Evolutionary conservation across 176 grass and related monocot species (phyloP).

Genomic region (Phyllostachys edulis): DNA sequence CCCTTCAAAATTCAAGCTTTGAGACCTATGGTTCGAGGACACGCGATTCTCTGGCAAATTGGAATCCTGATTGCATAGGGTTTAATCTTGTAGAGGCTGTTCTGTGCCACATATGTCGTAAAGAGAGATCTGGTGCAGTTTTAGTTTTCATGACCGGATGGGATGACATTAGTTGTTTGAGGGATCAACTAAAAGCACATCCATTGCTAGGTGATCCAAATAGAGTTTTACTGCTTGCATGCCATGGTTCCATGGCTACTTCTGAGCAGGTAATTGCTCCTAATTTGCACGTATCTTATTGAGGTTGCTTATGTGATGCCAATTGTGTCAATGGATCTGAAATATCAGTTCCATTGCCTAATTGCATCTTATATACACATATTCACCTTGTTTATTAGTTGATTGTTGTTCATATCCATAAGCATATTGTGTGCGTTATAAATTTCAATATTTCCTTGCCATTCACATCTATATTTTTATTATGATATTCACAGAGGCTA

Average conservation of each 20-base stretch:
- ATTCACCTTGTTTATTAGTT: background rate
- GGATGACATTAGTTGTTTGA: conserved; percentile 96
- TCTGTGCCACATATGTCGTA: conserved; percentile 94
- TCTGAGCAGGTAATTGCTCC: conserved; percentile 75
- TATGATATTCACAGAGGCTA: conserved; percentile 55
- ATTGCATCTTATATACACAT: conserved; percentile 1
- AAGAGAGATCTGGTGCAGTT: conserved; percentile 83
- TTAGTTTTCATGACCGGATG: conserved; percentile 98
- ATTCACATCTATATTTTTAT: conserved; percentile 26
- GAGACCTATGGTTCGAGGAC: conserved; percentile 76
- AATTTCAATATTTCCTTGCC: background rate
- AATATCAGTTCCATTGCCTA: background rate
- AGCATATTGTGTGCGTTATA: background rate
- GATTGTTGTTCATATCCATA: background rate
- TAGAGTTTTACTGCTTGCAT: conserved; percentile 83
- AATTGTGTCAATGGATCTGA: background rate
- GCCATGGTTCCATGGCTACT: conserved; percentile 98
- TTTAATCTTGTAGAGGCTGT: conserved; percentile 97
- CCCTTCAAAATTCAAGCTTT: conserved; percentile 74
- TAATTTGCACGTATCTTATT: conserved; percentile 3
- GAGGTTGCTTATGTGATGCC: background rate
- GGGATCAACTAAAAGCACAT: conserved; percentile 92
- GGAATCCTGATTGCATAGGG: conserved; percentile 95
- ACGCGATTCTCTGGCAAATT: conserved; percentile 79
- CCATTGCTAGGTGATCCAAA: conserved; percentile 88